phyloP scores from a whole-genome alignment of 1,284 basidiomycete genomes.

The Pseudozyma flocculosa region DNA sequence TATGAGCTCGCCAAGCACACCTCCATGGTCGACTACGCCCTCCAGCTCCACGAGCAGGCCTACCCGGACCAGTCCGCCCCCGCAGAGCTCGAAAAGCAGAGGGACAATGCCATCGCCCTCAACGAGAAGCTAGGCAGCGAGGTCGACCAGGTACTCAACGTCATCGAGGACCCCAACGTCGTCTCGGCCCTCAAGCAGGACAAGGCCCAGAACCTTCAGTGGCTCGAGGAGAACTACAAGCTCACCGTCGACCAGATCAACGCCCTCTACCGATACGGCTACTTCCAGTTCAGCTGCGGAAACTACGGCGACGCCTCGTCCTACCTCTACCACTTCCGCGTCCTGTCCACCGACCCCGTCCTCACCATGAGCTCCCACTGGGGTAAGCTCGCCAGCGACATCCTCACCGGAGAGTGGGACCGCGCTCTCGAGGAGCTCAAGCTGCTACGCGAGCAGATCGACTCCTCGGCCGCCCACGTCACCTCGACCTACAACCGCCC shows the following conservation, averaged over 20 bases:
- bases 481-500: slow-evolving; percentile 27
- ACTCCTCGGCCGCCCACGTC: slow-evolving; percentile 61
- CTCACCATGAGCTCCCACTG: slow-evolving; percentile 93
- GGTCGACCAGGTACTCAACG: slow-evolving; percentile 87
- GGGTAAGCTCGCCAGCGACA: slow-evolving; percentile 96
- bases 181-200: slow-evolving; percentile 79
- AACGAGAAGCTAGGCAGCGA: slow-evolving; percentile 82
- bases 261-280: slow-evolving; percentile 93
- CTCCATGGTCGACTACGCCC: slow-evolving; percentile 60
- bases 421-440: slow-evolving; percentile 89
- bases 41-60: slow-evolving; percentile 74
- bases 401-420: slow-evolving; percentile 92
- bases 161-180: slow-evolving; percentile 95
- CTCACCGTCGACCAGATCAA: slow-evolving; percentile 92
- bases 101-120: slow-evolving; percentile 73
- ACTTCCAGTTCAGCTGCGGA: slow-evolving; percentile 96
- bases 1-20: slow-evolving; percentile 94
- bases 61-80: slow-evolving; percentile 65
- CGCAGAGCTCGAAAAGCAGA: slow-evolving; percentile 47
- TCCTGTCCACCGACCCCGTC: slow-evolving; percentile 87
- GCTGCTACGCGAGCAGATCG: slow-evolving; percentile 85
- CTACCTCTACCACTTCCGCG: slow-evolving; percentile 97
- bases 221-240: slow-evolving; percentile 91
- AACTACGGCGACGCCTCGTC: slow-evolving; percentile 94
- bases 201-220: slow-evolving; percentile 92